These are phyloP conservation scores for Moesziomyces parantarcticus DNA, from an alignment of 1,284 basidiomycete species.

Conservation along the genomic window DNA sequence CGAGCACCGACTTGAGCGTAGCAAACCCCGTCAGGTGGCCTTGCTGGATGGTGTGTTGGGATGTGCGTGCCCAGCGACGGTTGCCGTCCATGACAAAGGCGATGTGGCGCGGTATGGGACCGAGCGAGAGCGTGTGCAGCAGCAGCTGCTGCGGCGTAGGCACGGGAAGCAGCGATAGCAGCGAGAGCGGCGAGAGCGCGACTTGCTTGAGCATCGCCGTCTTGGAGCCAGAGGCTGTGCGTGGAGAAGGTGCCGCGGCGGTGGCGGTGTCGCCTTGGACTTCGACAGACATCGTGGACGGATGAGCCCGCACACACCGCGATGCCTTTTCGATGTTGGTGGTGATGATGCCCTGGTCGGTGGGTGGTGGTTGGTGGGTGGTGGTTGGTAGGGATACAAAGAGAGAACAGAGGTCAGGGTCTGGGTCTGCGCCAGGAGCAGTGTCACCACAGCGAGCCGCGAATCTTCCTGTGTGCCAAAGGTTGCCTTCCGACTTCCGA, in stretches of 20 bases:
- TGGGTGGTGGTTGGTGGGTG: no score
- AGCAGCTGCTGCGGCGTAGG: slow-evolving; percentile 38
- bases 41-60: slow-evolving; percentile 58
- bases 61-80: slow-evolving; percentile 82
- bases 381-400: no score
- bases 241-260: background rate
- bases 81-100: slow-evolving; percentile 99
- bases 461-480: no score
- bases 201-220: slow-evolving; percentile 28
- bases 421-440: no score
- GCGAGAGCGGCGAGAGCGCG: slow-evolving; percentile 39
- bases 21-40: slow-evolving; percentile 89
- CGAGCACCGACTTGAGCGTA: slow-evolving; percentile 75
- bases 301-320: no score
- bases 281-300: no score
- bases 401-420: no score
- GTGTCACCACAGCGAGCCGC: no score
- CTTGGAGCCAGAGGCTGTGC: slow-evolving; percentile 16
- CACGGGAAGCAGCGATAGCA: slow-evolving; percentile 31
- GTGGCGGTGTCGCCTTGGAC: no score
- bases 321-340: no score
- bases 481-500: no score
- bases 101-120: slow-evolving; percentile 89
- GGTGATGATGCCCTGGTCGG: no score
- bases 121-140: slow-evolving; percentile 67